phyloP scores from a whole-genome alignment of 129 eudicot genomes.

The Artemisia tridentata region DNA sequence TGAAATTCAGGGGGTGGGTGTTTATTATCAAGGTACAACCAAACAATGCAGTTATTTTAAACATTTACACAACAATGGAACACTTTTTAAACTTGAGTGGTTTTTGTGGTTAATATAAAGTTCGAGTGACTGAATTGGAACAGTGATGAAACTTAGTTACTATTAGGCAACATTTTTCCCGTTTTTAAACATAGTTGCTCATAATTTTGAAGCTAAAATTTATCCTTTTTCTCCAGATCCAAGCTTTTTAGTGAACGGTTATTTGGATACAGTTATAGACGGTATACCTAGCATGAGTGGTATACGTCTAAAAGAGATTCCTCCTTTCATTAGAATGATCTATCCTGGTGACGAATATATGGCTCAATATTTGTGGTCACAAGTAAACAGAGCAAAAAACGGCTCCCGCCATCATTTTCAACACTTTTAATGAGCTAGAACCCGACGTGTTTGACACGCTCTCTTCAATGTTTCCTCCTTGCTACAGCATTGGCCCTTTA shows the following conservation, averaged over 20 bases:
- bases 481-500: slow-evolving; percentile 31
- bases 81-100: no score
- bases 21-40: no score
- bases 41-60: no score
- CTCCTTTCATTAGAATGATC: slow-evolving; percentile 30
- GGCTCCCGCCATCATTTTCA: slow-evolving; percentile 22
- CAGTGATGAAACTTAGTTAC: no score
- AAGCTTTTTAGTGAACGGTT: slow-evolving; percentile 32
- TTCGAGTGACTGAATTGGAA: no score
- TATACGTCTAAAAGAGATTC: slow-evolving; percentile 37
- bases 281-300: slow-evolving; percentile 31
- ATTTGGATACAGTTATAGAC: slow-evolving; percentile 28
- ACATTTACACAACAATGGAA: no score
- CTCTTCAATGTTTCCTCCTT: slow-evolving; percentile 18
- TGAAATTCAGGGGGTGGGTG: no score
- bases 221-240: slow-evolving; percentile 34
- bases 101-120: no score
- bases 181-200: no score
- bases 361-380: slow-evolving; percentile 12
- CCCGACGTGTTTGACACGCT: slow-evolving; percentile 19
- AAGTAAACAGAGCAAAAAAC: slow-evolving; percentile 18
- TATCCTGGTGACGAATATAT: slow-evolving; percentile 31
- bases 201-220: no score
- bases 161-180: no score
- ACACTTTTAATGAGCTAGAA: slow-evolving; percentile 33